Percentiles rank a stretch among this genome's conserved stretches.
These are phyloP conservation scores for Capsella bursapastoris DNA, from an alignment of 345 rosid species.

Conservation along the genomic window DNA sequence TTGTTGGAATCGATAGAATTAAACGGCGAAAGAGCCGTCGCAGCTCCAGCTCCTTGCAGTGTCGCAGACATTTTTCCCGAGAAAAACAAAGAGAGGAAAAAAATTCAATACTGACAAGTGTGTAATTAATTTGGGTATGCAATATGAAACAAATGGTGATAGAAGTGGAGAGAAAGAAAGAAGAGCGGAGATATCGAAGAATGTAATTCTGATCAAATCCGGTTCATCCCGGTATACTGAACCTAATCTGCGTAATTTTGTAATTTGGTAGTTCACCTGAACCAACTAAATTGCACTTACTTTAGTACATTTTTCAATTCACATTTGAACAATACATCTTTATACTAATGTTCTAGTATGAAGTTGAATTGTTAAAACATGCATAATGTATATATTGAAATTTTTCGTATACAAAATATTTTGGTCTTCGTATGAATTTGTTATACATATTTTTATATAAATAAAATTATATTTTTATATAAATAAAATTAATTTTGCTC, in stretches of 20 bases:
- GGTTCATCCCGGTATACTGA: background rate
- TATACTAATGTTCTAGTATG: no score
- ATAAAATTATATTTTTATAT: no score
- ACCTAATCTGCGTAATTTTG: background rate
- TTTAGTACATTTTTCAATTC: no score
- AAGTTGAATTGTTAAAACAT: no score
- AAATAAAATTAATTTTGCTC: no score
- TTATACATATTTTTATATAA: no score
- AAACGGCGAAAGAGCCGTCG: slow-evolving; percentile 54
- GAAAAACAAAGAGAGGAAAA: slow-evolving; percentile 7
- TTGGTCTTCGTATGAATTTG: background rate
- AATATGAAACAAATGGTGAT: background rate
- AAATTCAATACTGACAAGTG: background rate
- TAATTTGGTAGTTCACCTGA: background rate
- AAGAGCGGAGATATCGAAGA: slow-evolving; percentile 29
- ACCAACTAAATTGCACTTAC: background rate
- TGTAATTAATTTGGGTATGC: background rate
- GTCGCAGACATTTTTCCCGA: slow-evolving; percentile 59
- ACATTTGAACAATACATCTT: no score
- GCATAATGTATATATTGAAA: no score
- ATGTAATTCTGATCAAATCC: background rate
- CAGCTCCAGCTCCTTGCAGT: slow-evolving; percentile 56
- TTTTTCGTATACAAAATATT: no score
- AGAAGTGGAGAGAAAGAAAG: background rate
- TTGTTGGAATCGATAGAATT: slow-evolving; percentile 56